Evolutionary conservation across 805 yeast species (phyloP).

Genomic region (Monosporozyma yasuniensis): DNA sequence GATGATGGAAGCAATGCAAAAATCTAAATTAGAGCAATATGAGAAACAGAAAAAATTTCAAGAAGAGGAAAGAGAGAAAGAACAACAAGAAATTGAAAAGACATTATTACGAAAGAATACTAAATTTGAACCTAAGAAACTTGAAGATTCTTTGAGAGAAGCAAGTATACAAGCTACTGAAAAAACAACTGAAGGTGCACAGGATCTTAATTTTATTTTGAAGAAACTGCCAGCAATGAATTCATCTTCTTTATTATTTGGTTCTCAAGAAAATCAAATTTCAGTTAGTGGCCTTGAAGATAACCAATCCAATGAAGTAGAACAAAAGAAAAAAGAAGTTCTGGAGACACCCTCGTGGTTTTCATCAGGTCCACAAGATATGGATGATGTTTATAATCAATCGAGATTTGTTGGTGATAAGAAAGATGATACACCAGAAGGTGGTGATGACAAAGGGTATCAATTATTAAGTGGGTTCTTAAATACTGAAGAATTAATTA

Average conservation of each 20-base stretch:
- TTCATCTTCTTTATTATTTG: not conserved
- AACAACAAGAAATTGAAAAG: conserved; percentile 11
- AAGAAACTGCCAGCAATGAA: conserved; percentile 15
- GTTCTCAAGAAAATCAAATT: not conserved
- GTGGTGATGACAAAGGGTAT: conserved; percentile 5
- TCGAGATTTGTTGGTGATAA: conserved; percentile 17
- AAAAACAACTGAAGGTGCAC: conserved; percentile 14
- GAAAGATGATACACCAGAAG: conserved; percentile 3
- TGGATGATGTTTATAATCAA: not conserved
- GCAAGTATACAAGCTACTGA: not conserved
- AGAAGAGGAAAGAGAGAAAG: conserved; percentile 17
- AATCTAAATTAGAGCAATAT: conserved; percentile 7
- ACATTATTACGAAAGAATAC: not conserved
- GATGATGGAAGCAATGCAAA: conserved; percentile 33
- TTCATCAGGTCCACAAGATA: not conserved
- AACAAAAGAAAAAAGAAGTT: not conserved
- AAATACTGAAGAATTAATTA: conserved; percentile 12
- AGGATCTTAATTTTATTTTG: conserved; percentile 16
- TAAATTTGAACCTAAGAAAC: not conserved
- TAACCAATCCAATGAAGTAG: not conserved
- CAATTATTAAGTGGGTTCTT: conserved; percentile 14
- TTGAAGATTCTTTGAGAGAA: not conserved
- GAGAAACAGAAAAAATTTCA: not conserved
- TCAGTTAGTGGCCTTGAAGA: not conserved
- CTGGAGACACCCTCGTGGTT: conserved; percentile 30